These are phyloP conservation scores for Ogataea hybrid DNA, from an alignment of 1,139 yeast genomes.

Conservation along the genomic window DNA sequence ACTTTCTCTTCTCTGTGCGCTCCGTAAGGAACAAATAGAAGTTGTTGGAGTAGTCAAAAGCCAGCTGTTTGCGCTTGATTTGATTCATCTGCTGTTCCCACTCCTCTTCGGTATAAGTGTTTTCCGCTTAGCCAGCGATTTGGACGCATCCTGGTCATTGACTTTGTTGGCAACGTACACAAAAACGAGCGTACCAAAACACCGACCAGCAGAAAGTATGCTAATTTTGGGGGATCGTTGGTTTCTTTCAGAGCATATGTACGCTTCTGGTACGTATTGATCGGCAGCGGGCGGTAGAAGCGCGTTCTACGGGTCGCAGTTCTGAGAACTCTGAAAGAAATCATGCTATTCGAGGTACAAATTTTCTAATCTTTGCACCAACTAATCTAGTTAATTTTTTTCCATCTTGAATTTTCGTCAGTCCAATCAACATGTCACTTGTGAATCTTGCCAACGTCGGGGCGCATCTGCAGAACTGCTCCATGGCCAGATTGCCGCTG, in stretches of 20 bases:
- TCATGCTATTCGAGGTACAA: conserved; percentile 1
- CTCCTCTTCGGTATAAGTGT: conserved; percentile 57
- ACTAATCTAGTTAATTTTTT: conserved; percentile 1
- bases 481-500: conserved; percentile 67
- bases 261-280: conserved; percentile 5
- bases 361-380: conserved; percentile 4
- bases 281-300: neutral
- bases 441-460: conserved; percentile 83
- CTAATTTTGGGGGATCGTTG: conserved; percentile 19
- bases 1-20: conserved; percentile 20
- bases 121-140: conserved; percentile 36
- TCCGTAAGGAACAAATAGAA: conserved; percentile 45
- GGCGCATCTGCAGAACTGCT: conserved; percentile 86
- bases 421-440: conserved; percentile 58
- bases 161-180: conserved; percentile 30
- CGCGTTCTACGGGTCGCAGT: conserved; percentile 2
- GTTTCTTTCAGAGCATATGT: conserved; percentile 11
- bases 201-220: conserved; percentile 30
- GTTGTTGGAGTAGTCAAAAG: conserved; percentile 36
- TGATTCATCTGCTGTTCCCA: conserved; percentile 52
- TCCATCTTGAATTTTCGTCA: neutral
- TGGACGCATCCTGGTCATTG: conserved; percentile 30
- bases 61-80: conserved; percentile 50
- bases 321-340: conserved; percentile 5
- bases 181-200: conserved; percentile 33